Conservation (phyloP, 2,329 filamentous ascomycete genomes). For the Pseudocercospora pini-densiflorae region DNA sequence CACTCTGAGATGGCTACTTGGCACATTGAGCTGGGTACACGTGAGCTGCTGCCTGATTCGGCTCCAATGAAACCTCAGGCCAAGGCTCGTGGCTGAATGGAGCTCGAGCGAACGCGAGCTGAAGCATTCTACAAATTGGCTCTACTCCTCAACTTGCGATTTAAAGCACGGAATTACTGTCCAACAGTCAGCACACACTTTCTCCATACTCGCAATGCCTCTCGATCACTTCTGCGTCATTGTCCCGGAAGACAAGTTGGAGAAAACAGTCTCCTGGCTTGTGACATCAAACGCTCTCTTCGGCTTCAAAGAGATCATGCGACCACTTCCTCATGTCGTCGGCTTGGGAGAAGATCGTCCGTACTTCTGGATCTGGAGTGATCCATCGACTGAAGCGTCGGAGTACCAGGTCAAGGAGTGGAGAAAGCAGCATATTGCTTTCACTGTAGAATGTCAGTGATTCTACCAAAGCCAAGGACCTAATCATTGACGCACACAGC, state of each 20-base stretch:
- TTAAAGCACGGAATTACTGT: background rate
- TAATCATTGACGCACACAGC: background rate
- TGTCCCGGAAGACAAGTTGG: constrained; percentile 14
- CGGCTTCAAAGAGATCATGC: constrained; percentile 15
- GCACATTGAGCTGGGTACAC: background rate
- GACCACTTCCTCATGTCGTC: constrained; percentile 15
- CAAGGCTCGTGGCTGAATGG: background rate
- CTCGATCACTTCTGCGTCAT: constrained; percentile 19
- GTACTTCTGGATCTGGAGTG: constrained; percentile 18
- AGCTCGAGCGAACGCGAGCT: background rate
- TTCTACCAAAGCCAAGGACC: background rate
- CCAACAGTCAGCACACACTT: background rate
- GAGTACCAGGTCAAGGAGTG: constrained; percentile 6
- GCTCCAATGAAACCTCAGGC: background rate
- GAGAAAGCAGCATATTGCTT: constrained; percentile 18
- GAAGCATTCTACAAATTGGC: background rate
- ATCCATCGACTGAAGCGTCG: constrained; percentile 7
- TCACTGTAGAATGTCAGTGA: constrained; percentile 11
- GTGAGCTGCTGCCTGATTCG: background rate
- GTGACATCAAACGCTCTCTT: constrained; percentile 12
- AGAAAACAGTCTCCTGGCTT: constrained; percentile 14
- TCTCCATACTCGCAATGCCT: constrained; percentile 2
- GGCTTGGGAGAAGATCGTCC: constrained; percentile 18
- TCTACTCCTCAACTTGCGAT: background rate
- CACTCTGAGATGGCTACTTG: background rate